phyloP scores from a whole-genome alignment of 2,329 filamentous ascomycete species.

The Cercospora brassicicola region DNA sequence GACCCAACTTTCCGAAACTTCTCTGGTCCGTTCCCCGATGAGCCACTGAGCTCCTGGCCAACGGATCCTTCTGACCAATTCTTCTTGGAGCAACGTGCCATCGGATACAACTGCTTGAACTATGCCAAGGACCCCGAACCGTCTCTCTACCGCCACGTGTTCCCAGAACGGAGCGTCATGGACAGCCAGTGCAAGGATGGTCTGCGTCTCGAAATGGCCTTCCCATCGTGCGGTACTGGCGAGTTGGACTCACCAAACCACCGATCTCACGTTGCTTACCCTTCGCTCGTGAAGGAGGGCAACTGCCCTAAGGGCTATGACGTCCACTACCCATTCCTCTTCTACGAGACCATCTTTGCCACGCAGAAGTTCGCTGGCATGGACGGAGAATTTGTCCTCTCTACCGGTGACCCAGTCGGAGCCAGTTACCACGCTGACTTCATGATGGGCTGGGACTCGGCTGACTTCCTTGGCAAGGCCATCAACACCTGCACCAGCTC shows the following conservation, averaged over 20 bases:
- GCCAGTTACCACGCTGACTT: constrained; percentile 76
- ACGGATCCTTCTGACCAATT: constrained; percentile 65
- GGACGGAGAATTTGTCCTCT: constrained; percentile 69
- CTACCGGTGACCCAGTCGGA: constrained; percentile 77
- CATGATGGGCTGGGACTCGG: constrained; percentile 71
- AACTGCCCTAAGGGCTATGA: constrained; percentile 70
- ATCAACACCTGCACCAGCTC: constrained; percentile 71
- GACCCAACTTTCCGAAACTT: constrained; percentile 68
- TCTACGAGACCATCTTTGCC: constrained; percentile 84
- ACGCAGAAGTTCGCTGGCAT: constrained; percentile 64
- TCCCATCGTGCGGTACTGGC: constrained; percentile 83
- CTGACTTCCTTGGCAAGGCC: constrained; percentile 67
- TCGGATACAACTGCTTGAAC: constrained; percentile 96
- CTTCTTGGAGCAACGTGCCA: constrained; percentile 72
- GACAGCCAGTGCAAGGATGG: constrained; percentile 82
- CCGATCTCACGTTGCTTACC: constrained; percentile 72
- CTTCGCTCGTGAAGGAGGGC: constrained; percentile 72
- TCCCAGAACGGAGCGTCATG: constrained; percentile 77
- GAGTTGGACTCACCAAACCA: constrained; percentile 57
- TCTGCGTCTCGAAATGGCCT: constrained; percentile 79
- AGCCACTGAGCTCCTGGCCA: constrained; percentile 70
- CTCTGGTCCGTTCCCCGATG: constrained; percentile 65
- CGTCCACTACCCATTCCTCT: constrained; percentile 69
- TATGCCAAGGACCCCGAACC: constrained; percentile 67
- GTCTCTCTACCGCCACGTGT: constrained; percentile 75